These are phyloP conservation scores for Chrysosporium queenslandicum DNA, from an alignment of 2,329 filamentous ascomycete genomes.

Conservation along the genomic window DNA sequence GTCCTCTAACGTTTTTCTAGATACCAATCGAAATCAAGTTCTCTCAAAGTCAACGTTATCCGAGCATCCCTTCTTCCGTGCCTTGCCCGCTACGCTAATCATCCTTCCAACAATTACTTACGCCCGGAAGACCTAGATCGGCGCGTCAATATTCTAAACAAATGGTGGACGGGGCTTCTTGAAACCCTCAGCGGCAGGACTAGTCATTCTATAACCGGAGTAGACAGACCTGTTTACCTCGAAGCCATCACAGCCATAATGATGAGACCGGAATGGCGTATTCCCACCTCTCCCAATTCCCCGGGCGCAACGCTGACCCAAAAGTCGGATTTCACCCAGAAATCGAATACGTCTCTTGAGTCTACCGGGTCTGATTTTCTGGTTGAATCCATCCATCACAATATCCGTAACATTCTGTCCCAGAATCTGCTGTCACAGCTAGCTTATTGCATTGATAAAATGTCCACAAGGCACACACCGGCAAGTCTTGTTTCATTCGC, in stretches of 20 bases:
- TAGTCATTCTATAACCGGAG: constrained; percentile 67
- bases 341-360: constrained; percentile 49
- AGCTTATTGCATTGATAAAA: constrained; percentile 76
- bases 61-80: constrained; percentile 66
- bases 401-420: constrained; percentile 76
- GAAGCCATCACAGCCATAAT: constrained; percentile 73
- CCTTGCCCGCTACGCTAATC: constrained; percentile 57
- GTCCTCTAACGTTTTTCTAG: constrained; percentile 26
- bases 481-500: constrained; percentile 72
- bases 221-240: constrained; percentile 71
- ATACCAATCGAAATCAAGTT: constrained; percentile 63
- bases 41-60: constrained; percentile 65
- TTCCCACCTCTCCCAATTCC: constrained; percentile 49
- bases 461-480: constrained; percentile 66
- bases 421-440: constrained; percentile 75
- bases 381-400: constrained; percentile 70
- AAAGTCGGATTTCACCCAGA: constrained; percentile 31
- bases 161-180: constrained; percentile 78
- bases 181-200: constrained; percentile 70
- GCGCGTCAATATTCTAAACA: constrained; percentile 68
- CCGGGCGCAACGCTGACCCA: constrained; percentile 41
- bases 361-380: constrained; percentile 57
- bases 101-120: constrained; percentile 56
- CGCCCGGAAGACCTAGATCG: constrained; percentile 72
- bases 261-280: constrained; percentile 79